A percentile compares a stretch with the other conserved stretches of the same genome.
Evolutionary conservation across 805 yeast genomes (phyloP).

Genomic region (Metschnikowia reukaufii): DNA sequence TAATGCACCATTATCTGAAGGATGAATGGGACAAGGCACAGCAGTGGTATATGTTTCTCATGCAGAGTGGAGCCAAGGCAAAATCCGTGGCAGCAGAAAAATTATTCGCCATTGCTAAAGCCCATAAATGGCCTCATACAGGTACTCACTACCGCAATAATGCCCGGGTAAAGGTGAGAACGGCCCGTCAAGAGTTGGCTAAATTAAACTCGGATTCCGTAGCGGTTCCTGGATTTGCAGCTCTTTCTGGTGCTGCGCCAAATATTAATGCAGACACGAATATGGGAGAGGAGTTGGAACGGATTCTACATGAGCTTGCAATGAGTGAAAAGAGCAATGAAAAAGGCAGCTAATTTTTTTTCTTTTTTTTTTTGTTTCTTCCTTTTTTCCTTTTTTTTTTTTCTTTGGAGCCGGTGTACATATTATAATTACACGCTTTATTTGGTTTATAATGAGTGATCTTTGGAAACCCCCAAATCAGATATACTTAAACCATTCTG

Average conservation of each 20-base stretch:
- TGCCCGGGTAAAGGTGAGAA: constrained; percentile 25
- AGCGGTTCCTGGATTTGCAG: neutral
- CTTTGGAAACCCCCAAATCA: too few relatives aligned
- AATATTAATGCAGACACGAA: neutral
- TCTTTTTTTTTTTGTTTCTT: neutral
- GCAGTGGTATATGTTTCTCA: constrained; percentile 38
- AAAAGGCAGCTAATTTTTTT: neutral
- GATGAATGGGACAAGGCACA: constrained; percentile 33
- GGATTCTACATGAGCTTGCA: constrained; percentile 8
- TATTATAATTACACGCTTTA: too few relatives aligned
- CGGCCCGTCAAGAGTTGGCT: constrained; percentile 13
- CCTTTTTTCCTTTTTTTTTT: neutral
- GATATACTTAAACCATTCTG: too few relatives aligned
- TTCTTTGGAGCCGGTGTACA: neutral
- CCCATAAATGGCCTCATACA: constrained; percentile 35
- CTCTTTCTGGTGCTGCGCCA: neutral
- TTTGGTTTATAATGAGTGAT: too few relatives aligned
- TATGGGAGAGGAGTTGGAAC: constrained; percentile 8
- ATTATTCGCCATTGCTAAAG: constrained; percentile 34
- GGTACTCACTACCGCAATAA: constrained; percentile 33
- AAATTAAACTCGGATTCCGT: constrained; percentile 6
- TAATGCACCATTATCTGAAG: constrained; percentile 34
- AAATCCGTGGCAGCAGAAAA: constrained; percentile 29
- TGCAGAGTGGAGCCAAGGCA: constrained; percentile 31
- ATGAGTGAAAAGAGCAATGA: neutral